Conservation (phyloP, 1,284 basidiomycete genomes). For the Ceratobasidium sp. region DNA sequence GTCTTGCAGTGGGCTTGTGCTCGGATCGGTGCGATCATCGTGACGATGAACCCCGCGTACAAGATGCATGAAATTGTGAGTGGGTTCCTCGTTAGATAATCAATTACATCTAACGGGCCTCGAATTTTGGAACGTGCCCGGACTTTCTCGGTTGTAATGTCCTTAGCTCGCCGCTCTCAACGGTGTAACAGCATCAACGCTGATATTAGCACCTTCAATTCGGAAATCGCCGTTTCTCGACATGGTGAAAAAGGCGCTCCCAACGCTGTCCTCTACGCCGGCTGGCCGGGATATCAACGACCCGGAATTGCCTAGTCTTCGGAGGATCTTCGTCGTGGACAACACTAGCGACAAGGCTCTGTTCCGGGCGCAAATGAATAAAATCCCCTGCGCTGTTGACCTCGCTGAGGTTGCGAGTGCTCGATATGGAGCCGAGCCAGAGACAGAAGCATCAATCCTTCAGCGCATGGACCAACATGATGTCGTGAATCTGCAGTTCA, state of each 20-base stretch:
- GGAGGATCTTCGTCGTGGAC: slow-evolving; percentile 77
- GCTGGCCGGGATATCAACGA: slow-evolving; percentile 71
- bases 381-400: slow-evolving; percentile 68
- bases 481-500: slow-evolving; percentile 85
- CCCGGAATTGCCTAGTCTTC: slow-evolving; percentile 71
- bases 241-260: slow-evolving; percentile 71
- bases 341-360: slow-evolving; percentile 63
- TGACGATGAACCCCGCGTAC: slow-evolving; percentile 87
- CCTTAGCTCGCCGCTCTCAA: slow-evolving; percentile 71
- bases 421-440: slow-evolving; percentile 61
- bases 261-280: slow-evolving; percentile 65
- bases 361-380: slow-evolving; percentile 61
- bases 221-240: slow-evolving; percentile 73
- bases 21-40: slow-evolving; percentile 81
- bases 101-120: not conserved
- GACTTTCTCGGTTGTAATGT: not conserved
- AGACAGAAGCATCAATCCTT: slow-evolving; percentile 55
- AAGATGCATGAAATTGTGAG: slow-evolving; percentile 76
- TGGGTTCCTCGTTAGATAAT: slow-evolving; percentile 45
- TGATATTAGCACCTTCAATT: slow-evolving; percentile 80
- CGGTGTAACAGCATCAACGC: slow-evolving; percentile 75
- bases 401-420: slow-evolving; percentile 74
- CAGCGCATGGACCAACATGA: slow-evolving; percentile 66
- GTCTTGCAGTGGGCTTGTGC: slow-evolving; percentile 87
- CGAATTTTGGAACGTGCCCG: not conserved